These are phyloP conservation scores for Parafenestella ontariensis DNA, from an alignment of 2,329 filamentous ascomycete genomes.

Conservation along the genomic window DNA sequence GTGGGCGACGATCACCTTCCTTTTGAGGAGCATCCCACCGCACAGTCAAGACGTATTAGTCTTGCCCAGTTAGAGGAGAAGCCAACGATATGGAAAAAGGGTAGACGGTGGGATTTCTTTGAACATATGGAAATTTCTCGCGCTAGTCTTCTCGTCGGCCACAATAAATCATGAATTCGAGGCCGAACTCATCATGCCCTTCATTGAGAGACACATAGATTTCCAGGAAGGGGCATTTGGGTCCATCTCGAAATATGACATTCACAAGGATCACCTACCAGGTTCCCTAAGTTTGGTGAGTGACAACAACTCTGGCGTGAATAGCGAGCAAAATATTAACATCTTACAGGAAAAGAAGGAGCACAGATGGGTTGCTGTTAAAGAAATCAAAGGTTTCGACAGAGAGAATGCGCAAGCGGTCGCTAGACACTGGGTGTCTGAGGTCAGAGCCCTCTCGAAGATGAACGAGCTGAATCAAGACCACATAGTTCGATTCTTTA, in stretches of 20 bases:
- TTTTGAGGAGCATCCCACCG: no score
- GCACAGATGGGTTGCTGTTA: conserved; percentile 15
- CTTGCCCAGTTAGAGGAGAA: no score
- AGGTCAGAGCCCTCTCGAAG: not conserved
- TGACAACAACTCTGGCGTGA: not conserved
- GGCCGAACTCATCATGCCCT: not conserved
- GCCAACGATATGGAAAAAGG: no score
- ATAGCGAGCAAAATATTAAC: not conserved
- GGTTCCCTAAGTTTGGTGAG: conserved; percentile 1
- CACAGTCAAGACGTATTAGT: no score
- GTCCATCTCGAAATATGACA: not conserved
- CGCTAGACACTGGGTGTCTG: not conserved
- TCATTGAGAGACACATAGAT: not conserved
- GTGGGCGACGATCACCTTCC: no score
- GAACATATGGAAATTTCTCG: not conserved
- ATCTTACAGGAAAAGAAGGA: not conserved
- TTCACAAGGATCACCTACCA: not conserved
- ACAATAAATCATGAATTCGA: not conserved
- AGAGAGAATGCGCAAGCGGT: not conserved
- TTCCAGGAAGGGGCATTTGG: not conserved
- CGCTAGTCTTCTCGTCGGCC: not conserved
- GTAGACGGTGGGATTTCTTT: no score
- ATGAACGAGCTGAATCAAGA: conserved; percentile 21
- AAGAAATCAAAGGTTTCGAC: conserved; percentile 7
- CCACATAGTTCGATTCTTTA: conserved; percentile 19